Evolutionary conservation across 2,329 filamentous ascomycete genomes (phyloP).

Genomic region (Apiospora pterosperma): DNA sequence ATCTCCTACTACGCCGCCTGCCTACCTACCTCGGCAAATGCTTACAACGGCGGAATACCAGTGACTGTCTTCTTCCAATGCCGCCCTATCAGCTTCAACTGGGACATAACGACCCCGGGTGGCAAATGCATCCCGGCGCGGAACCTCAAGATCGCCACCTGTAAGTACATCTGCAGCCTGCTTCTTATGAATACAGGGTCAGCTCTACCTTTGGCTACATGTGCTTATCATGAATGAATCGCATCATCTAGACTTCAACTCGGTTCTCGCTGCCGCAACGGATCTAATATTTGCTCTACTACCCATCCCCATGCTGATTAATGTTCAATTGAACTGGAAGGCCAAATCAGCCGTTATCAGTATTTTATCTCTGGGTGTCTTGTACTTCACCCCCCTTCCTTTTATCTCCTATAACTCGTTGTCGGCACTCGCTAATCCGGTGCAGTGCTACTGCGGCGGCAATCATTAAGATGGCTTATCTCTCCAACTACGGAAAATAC

Average conservation of each 20-base stretch:
- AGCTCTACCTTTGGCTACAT: not conserved
- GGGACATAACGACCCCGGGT: not conserved
- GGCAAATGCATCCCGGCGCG: not conserved
- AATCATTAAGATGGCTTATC: not conserved
- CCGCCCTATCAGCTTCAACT: not conserved
- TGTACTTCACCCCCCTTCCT: not conserved
- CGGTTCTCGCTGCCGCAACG: not conserved
- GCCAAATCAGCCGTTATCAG: not conserved
- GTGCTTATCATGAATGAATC: not conserved
- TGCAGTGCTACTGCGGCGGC: not conserved
- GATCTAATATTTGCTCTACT: not conserved
- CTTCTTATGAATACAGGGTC: not conserved
- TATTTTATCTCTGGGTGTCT: not conserved
- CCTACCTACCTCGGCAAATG: too few relatives aligned
- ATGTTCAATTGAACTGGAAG: not conserved
- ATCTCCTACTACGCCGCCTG: too few relatives aligned
- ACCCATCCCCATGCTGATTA: not conserved
- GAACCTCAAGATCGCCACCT: not conserved
- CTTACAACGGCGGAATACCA: not conserved
- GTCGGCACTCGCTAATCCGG: not conserved
- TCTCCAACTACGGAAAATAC: not conserved
- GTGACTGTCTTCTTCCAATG: not conserved
- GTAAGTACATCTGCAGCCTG: not conserved
- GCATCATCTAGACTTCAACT: not conserved
- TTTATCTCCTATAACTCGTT: not conserved